Percentiles rank a stretch among this genome's conserved stretches.
Evolutionary conservation across 2,329 filamentous ascomycete species (phyloP).

Genomic region (Botryotinia globosa): DNA sequence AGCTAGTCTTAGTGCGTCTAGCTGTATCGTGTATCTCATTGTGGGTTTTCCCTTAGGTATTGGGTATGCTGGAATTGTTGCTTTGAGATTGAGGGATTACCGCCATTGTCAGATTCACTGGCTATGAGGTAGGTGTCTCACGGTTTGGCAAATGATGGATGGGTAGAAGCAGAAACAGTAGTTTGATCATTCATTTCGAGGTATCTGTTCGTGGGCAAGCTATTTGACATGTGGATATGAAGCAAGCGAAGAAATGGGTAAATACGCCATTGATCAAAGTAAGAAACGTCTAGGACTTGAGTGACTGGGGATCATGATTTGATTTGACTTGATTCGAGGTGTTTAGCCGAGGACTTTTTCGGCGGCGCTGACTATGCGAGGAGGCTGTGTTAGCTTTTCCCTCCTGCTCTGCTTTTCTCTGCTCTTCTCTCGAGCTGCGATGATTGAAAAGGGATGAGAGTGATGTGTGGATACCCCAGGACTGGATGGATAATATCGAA

Average conservation of each 20-base stretch:
- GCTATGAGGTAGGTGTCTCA: not conserved
- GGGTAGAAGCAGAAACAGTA: not conserved
- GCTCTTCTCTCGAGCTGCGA: not conserved
- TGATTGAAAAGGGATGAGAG: not conserved
- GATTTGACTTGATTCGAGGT: not conserved
- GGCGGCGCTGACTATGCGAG: conserved; percentile 44
- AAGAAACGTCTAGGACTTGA: not conserved
- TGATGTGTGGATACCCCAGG: not conserved
- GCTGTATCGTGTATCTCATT: too few relatives aligned
- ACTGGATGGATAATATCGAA: not conserved
- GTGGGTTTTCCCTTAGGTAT: too few relatives aligned
- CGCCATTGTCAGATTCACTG: not conserved
- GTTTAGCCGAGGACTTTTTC: conserved; percentile 47
- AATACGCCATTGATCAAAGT: not conserved
- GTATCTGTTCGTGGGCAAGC: not conserved
- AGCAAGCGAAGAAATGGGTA: not conserved
- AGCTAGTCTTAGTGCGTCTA: too few relatives aligned
- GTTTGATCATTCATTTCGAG: not conserved
- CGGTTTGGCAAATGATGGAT: not conserved
- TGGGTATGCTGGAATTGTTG: not conserved
- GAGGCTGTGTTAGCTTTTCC: not conserved
- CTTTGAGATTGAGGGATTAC: not conserved
- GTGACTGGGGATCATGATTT: not conserved
- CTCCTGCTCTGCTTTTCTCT: too few relatives aligned
- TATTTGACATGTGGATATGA: not conserved